Conservation (phyloP, 106 monocot species). For the Alisma plantagoaquatica region DNA sequence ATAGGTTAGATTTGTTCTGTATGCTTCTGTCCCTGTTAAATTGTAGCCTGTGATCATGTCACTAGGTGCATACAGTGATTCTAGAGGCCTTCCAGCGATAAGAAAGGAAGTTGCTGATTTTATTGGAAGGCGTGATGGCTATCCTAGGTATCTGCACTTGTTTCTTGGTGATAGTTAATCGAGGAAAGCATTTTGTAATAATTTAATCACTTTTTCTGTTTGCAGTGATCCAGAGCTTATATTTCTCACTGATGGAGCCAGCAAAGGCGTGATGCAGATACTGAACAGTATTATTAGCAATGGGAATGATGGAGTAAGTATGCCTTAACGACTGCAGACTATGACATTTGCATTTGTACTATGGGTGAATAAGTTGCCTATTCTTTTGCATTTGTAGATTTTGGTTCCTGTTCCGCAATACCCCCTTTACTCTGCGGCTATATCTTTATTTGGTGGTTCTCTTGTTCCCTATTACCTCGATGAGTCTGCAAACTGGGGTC, state of each 20-base stretch:
- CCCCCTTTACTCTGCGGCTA: constrained; percentile 97
- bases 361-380: too few relatives aligned
- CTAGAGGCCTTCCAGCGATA: constrained; percentile 87
- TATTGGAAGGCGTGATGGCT: constrained; percentile 94
- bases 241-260: constrained; percentile 97
- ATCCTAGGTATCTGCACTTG: constrained; percentile 51
- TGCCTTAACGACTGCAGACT: too few relatives aligned
- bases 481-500: constrained; percentile 94
- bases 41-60: too few relatives aligned
- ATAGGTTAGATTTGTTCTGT: too few relatives aligned
- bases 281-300: constrained; percentile 82
- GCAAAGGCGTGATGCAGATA: constrained; percentile 99
- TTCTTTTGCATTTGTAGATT: constrained; percentile 39
- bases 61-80: constrained; percentile 98
- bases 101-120: constrained; percentile 96
- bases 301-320: constrained; percentile 85
- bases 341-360: too few relatives aligned
- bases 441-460: constrained; percentile 78
- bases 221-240: constrained; percentile 93
- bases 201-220: constrained; percentile 1
- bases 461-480: constrained; percentile 94
- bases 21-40: too few relatives aligned
- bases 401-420: constrained; percentile 98
- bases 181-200: neutral
- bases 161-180: neutral